Conservation (phyloP, 2,329 filamentous ascomycete species). For the Tolypocladium pustulatum region DNA sequence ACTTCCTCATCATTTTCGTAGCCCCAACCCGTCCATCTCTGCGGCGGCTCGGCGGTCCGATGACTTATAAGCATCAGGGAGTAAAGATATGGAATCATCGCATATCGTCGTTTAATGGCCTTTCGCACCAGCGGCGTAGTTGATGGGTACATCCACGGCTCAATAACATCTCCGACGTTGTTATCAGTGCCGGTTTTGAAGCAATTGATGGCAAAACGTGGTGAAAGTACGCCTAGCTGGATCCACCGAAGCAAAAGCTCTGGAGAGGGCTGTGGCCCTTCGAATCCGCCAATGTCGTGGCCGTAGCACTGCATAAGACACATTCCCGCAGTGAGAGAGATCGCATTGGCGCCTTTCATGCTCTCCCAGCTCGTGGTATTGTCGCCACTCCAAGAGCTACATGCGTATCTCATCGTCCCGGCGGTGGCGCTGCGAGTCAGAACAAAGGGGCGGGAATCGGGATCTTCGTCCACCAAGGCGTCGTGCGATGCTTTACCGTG, state of each 20-base stretch:
- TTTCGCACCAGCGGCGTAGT: slow-evolving; percentile 51
- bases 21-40: slow-evolving; percentile 65
- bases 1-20: slow-evolving; percentile 57
- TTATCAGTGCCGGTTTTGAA: slow-evolving; percentile 56
- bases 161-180: slow-evolving; percentile 60
- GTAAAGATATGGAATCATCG: slow-evolving; percentile 63
- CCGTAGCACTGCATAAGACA: slow-evolving; percentile 58
- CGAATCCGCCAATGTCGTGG: slow-evolving; percentile 67
- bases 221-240: slow-evolving; percentile 58
- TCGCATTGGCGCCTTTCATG: slow-evolving; percentile 61
- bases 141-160: slow-evolving; percentile 68
- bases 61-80: slow-evolving; percentile 54
- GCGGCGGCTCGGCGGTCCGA: slow-evolving; percentile 48
- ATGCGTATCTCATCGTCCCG: slow-evolving; percentile 59
- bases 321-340: slow-evolving; percentile 58
- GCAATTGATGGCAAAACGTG: slow-evolving; percentile 67
- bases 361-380: slow-evolving; percentile 65
- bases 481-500: slow-evolving; percentile 63
- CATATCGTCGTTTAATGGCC: slow-evolving; percentile 60
- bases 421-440: slow-evolving; percentile 61
- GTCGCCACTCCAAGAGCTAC: slow-evolving; percentile 66
- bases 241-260: slow-evolving; percentile 65
- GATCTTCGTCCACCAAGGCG: slow-evolving; percentile 47
- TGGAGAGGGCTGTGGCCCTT: slow-evolving; percentile 60
- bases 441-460: slow-evolving; percentile 53